Conservation (phyloP, 176 grass and related monocot genomes). For the Lolium perenne region DNA sequence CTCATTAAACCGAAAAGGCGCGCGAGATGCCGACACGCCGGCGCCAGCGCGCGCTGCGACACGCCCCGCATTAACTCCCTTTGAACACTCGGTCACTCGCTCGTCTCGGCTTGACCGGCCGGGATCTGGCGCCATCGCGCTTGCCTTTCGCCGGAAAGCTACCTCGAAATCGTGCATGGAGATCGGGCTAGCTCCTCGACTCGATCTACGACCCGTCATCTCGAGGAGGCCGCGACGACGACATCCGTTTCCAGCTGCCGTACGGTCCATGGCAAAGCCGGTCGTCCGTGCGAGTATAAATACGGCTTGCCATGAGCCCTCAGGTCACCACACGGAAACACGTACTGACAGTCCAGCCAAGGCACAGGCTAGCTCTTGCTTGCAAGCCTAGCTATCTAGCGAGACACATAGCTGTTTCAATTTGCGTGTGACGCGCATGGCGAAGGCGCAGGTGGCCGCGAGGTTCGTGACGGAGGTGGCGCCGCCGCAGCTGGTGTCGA, state of each 20-base stretch:
- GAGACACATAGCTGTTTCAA: not conserved
- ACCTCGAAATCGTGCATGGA: not conserved
- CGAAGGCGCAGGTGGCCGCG: constrained; percentile 45
- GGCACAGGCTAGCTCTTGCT: not conserved
- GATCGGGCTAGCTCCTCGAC: not conserved
- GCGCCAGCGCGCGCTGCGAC: not conserved
- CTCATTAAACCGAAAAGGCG: constrained; percentile 22
- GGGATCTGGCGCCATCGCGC: not conserved
- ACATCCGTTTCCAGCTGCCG: not conserved
- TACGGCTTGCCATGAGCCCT: not conserved
- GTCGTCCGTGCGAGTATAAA: constrained; percentile 12
- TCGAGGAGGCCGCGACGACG: not conserved
- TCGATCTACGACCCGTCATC: too few relatives aligned
- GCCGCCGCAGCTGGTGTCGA: constrained; percentile 53
- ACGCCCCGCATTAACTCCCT: not conserved
- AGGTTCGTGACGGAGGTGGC: constrained; percentile 73
- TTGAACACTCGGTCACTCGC: constrained; percentile 19
- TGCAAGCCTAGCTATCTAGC: not conserved
- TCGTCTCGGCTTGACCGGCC: not conserved
- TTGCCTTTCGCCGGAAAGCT: constrained; percentile 11
- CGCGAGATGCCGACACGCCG: not conserved
- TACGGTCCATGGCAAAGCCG: constrained; percentile 22
- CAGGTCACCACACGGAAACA: not conserved
- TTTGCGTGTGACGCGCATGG: constrained; percentile 7
- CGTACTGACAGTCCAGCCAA: not conserved